Percentiles rank a stretch among this genome's conserved stretches.
Evolutionary conservation across 345 rosid genomes (phyloP).

Genomic region (Combretum micranthum): DNA sequence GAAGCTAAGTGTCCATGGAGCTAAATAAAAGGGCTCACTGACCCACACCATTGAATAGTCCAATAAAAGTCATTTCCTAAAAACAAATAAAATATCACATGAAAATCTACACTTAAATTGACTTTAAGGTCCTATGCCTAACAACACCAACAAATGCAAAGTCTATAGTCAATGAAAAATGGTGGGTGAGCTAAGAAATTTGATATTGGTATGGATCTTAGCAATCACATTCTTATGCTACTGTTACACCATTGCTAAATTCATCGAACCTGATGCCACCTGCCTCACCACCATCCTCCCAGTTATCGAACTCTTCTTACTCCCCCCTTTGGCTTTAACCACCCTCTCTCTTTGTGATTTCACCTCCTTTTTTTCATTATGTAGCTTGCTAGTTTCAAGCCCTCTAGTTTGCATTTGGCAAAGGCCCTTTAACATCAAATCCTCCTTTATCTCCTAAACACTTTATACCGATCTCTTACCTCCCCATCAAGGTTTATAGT

Average conservation of each 20-base stretch:
- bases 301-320: slow-evolving; percentile 17
- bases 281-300: slow-evolving; percentile 20
- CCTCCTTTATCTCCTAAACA: slow-evolving; percentile 8
- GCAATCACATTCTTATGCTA: slow-evolving; percentile 10
- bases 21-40: too few species aligned
- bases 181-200: slow-evolving; percentile 11
- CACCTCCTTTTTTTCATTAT: slow-evolving; percentile 19
- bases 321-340: slow-evolving; percentile 20
- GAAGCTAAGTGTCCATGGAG: too few species aligned
- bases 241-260: slow-evolving; percentile 14
- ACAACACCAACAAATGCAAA: too few species aligned
- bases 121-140: too few species aligned
- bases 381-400: slow-evolving; percentile 26
- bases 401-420: slow-evolving; percentile 26
- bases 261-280: too few species aligned
- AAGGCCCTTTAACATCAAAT: slow-evolving; percentile 13
- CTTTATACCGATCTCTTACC: slow-evolving; percentile 9
- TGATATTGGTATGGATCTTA: slow-evolving; percentile 18
- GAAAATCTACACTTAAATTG: too few species aligned
- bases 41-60: too few species aligned
- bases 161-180: slow-evolving; percentile 11
- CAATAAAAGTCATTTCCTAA: too few species aligned
- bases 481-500: slow-evolving; percentile 16
- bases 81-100: too few species aligned
- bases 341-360: slow-evolving; percentile 12